Evolutionary conservation across 2,329 filamentous ascomycete genomes (phyloP).

Genomic region (Penicillium brevicompactum): DNA sequence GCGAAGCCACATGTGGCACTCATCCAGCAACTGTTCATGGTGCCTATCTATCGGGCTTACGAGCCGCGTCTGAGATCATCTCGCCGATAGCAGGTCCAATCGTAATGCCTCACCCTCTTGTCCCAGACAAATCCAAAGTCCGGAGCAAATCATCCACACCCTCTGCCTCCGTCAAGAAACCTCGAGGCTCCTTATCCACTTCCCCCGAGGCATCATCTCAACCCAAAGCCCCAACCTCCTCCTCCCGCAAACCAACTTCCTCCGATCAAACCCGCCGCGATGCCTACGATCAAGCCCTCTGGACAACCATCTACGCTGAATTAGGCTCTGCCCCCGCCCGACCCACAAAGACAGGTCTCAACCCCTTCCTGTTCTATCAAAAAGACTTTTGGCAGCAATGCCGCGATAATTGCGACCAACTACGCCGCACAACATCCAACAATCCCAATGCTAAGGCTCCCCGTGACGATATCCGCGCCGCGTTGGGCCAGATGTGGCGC

Average conservation of each 20-base stretch:
- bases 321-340: conserved; percentile 76
- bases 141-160: conserved; percentile 30
- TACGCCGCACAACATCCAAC: conserved; percentile 64
- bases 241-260: conserved; percentile 14
- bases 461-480: conserved; percentile 75
- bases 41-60: conserved; percentile 88
- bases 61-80: conserved; percentile 84
- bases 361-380: conserved; percentile 87
- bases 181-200: conserved; percentile 1
- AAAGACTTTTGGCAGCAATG: conserved; percentile 69
- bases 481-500: conserved; percentile 90
- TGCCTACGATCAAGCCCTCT: conserved; percentile 60
- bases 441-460: conserved; percentile 68
- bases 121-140: conserved; percentile 60
- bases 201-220: conserved; percentile 26
- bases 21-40: conserved; percentile 97
- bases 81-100: conserved; percentile 81
- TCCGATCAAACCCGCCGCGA: conserved; percentile 39
- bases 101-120: conserved; percentile 71
- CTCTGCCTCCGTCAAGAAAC: conserved; percentile 7
- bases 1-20: conserved; percentile 92
- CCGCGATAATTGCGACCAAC: conserved; percentile 69
- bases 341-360: conserved; percentile 73
- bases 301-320: conserved; percentile 56
- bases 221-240: conserved; percentile 10